phyloP scores from a whole-genome alignment of 2,329 filamentous ascomycete species.

The Aspergillus ibericus region DNA sequence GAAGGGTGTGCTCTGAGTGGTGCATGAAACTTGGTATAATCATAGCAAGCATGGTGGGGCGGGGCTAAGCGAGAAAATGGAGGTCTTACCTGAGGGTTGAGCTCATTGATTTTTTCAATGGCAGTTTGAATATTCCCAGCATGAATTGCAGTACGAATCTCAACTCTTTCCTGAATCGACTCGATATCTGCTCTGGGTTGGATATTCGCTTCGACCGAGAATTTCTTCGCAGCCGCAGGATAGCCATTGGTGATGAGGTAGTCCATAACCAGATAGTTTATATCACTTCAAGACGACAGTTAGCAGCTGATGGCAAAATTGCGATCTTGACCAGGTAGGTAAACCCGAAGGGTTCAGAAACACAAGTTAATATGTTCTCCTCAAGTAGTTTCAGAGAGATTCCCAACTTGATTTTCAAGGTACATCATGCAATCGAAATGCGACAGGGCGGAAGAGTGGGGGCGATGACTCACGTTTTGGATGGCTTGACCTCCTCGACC shows the following conservation, averaged over 20 bases:
- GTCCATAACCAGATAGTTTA: constrained; percentile 93
- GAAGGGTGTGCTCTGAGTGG: constrained; percentile 90
- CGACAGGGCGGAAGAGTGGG: constrained; percentile 1
- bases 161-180: constrained; percentile 73
- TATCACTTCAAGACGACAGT: constrained; percentile 64
- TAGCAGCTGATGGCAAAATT: constrained; percentile 25
- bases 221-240: constrained; percentile 85
- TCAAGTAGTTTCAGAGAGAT: constrained; percentile 99
- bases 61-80: constrained; percentile 7
- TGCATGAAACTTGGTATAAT: constrained; percentile 99
- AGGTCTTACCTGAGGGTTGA: constrained; percentile 82
- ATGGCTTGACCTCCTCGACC: constrained; percentile 79
- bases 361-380: constrained; percentile 84
- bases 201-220: constrained; percentile 90
- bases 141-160: constrained; percentile 83
- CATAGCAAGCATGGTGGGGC: constrained; percentile 59
- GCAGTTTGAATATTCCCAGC: constrained; percentile 81
- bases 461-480: constrained; percentile 73
- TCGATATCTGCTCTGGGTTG: constrained; percentile 69
- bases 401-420: constrained; percentile 89
- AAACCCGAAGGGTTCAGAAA: constrained; percentile 57
- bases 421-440: constrained; percentile 68
- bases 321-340: constrained; percentile 5
- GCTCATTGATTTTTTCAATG: constrained; percentile 82
- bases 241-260: constrained; percentile 97